Base-by-base conservation (phyloP, 495 filamentous ascomycete species). In the Hypoxylon crocopeplum region DNA sequence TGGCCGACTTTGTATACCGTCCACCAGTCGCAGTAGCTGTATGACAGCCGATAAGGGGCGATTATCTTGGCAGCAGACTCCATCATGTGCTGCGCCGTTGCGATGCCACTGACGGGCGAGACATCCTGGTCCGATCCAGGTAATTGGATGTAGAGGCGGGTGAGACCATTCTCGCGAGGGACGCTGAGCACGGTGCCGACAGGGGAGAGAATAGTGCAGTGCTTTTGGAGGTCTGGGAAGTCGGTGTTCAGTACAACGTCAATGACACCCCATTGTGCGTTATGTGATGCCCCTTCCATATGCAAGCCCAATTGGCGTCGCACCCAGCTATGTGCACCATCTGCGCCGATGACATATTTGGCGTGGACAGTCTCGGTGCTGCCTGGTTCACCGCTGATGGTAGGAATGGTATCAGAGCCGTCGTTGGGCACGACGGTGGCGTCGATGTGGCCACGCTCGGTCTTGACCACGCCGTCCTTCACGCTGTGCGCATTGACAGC, bases 301-400 rank as follows among this genome's bases (percentile, higher is more conserved):
- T 79, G 71, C 17, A 84, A 78, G 1, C 53, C 53, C 45, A 89
- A 77, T 40, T 81, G 77, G 52, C 76, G 77, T 24, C 87, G 73
- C 4, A 84, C 82, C 73, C 80, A 83, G 8, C 82, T 84, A 54
- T 84, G 86, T 2, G 86, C 86, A 0, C 86, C 86, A 68, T 91
- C 88, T 22, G 82, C 86, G 1, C 87, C 88, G 3, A 89, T 77
- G 49, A 91, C 71, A 62, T 88, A 90, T 59, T 86, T 88, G 4
- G 85, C 80, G 4, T 13, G 4, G 4, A 34, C 32, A 13, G 5
- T 24, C 66, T 76, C 5, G 88, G 69, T 2, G 12, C 12, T 32
- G 69, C 71, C 21, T 69, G 59, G 56, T 60, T 85, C 69, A 11
- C 64, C 6, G 38, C 17, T 22, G 2, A 4, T 40, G 10, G 19